Conservation (phyloP, 805 yeast species). For the Candida piceae region DNA sequence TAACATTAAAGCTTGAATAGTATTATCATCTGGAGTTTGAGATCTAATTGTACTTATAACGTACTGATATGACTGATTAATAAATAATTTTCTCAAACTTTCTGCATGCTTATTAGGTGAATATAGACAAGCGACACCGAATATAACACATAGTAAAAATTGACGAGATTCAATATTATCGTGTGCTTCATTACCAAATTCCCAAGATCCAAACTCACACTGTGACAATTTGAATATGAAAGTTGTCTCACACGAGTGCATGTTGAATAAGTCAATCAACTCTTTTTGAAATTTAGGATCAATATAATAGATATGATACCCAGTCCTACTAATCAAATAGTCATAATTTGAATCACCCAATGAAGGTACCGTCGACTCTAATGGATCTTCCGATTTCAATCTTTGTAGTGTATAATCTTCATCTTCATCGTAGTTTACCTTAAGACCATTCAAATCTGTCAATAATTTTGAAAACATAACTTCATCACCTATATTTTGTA, state of each 20-base stretch:
- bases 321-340: conserved; percentile 5
- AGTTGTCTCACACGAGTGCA: conserved; percentile 7
- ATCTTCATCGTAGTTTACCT: neutral
- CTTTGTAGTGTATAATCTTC: neutral
- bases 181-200: conserved; percentile 9
- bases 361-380: neutral
- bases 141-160: conserved; percentile 21
- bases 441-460: neutral
- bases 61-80: conserved; percentile 23
- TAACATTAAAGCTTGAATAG: conserved; percentile 22
- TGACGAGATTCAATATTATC: conserved; percentile 17
- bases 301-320: conserved; percentile 8
- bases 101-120: conserved; percentile 14
- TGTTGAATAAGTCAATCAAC: conserved; percentile 11
- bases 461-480: conserved; percentile 1
- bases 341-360: conserved; percentile 8
- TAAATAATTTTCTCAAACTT: conserved; percentile 14
- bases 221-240: conserved; percentile 14
- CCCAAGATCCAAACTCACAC: conserved; percentile 9
- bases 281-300: conserved; percentile 12
- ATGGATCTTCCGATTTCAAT: too few species aligned
- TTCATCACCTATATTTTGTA: conserved; percentile 1
- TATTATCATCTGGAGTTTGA: conserved; percentile 17
- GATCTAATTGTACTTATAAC: conserved; percentile 19
- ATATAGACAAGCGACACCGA: conserved; percentile 23